phyloP scores from a whole-genome alignment of 2,329 filamentous ascomycete genomes.

The Pseudocercospora eumusae region DNA sequence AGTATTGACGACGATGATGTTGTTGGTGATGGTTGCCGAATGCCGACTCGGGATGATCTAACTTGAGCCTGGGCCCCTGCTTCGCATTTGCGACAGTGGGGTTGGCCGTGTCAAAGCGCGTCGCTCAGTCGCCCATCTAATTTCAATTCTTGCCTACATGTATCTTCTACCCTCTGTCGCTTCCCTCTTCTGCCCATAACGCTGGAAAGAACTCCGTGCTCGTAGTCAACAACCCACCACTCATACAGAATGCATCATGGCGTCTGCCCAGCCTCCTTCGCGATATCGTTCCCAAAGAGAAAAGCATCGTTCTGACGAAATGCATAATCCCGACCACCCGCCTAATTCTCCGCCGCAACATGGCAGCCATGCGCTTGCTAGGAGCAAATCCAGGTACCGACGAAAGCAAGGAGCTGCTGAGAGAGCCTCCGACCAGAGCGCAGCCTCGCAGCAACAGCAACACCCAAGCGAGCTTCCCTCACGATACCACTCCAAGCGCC shows the following conservation, averaged over 20 bases:
- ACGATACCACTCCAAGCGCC: slow-evolving; percentile 29
- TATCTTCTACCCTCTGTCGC: slow-evolving; percentile 4
- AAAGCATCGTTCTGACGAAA: slow-evolving; percentile 22
- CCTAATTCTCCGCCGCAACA: slow-evolving; percentile 25
- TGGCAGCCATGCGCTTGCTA: slow-evolving; percentile 28
- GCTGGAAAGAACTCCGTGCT: background rate
- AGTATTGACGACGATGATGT: too few relatives aligned
- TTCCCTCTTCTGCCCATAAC: background rate
- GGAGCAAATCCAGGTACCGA: slow-evolving; percentile 39
- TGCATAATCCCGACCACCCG: slow-evolving; percentile 9
- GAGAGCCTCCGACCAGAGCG: slow-evolving; percentile 17
- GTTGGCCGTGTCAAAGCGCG: background rate
- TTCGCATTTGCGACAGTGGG: background rate
- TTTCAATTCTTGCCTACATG: background rate
- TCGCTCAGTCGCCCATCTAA: too few relatives aligned
- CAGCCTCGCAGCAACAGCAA: slow-evolving; percentile 21
- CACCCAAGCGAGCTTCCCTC: slow-evolving; percentile 22
- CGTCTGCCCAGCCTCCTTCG: slow-evolving; percentile 23
- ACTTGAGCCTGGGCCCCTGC: background rate
- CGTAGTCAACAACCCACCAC: background rate
- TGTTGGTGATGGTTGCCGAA: too few relatives aligned
- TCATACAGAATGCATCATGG: slow-evolving; percentile 27
- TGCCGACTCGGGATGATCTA: too few relatives aligned
- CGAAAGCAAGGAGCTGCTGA: slow-evolving; percentile 28
- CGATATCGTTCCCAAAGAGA: slow-evolving; percentile 29